A percentile compares a stretch with the other conserved stretches of the same genome.
phyloP scores from a whole-genome alignment of 768 basidiomycete genomes.

The Hericium alpestre region DNA sequence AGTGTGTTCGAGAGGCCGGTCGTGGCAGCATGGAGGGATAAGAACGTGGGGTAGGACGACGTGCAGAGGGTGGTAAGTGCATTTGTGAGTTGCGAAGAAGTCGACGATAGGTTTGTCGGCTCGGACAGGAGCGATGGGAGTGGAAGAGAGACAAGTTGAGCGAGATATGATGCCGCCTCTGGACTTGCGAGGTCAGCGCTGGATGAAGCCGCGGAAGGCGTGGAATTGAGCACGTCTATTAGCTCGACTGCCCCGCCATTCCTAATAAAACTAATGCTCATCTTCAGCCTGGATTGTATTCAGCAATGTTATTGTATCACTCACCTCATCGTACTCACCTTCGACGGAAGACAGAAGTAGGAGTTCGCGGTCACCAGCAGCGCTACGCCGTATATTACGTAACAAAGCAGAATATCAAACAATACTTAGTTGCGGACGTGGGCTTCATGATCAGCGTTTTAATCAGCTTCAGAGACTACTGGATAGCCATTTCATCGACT shows the following conservation, averaged over 20 bases:
- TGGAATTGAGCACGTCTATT: background rate
- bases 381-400: too few species aligned
- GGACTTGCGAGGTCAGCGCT: constrained; percentile 14
- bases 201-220: background rate
- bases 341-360: too few species aligned
- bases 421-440: too few species aligned
- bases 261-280: too few species aligned
- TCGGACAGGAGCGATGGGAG: constrained; percentile 62
- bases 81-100: constrained; percentile 77
- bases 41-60: constrained; percentile 84
- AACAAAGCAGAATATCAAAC: too few species aligned
- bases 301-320: too few species aligned
- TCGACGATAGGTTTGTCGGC: constrained; percentile 69
- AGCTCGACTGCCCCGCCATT: background rate
- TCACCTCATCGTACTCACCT: too few species aligned
- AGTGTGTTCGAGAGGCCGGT: constrained; percentile 65
- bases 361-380: too few species aligned
- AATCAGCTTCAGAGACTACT: too few species aligned
- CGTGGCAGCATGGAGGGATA: constrained; percentile 77
- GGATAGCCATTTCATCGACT: too few species aligned
- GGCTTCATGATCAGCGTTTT: too few species aligned
- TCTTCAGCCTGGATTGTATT: too few species aligned
- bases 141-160: constrained; percentile 52
- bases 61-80: constrained; percentile 85
- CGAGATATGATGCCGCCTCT: constrained; percentile 40